Evolutionary conservation across 305 asterid genomes (phyloP).

Genomic region (Striga hermonthica): DNA sequence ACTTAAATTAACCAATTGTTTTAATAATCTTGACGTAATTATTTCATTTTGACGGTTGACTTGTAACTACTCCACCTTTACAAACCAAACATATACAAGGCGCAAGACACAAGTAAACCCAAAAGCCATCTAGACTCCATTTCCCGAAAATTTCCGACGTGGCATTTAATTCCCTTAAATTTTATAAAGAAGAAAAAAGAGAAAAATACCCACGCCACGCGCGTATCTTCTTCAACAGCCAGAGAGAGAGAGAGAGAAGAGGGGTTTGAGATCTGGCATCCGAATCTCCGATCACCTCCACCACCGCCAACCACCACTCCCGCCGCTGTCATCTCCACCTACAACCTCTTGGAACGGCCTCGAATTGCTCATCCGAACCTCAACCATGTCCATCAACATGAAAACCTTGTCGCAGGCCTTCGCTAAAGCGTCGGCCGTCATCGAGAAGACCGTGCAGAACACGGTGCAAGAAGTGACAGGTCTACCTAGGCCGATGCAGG

Average conservation of each 20-base stretch:
- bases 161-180: constrained; percentile 30
- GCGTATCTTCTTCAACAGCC: constrained; percentile 29
- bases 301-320: constrained; percentile 24
- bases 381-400: constrained; percentile 85
- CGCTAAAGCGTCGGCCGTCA: constrained; percentile 76
- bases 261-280: constrained; percentile 39
- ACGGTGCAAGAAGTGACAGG: constrained; percentile 99
- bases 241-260: constrained; percentile 38
- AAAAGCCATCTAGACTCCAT: background rate
- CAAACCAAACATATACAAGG: too few relatives aligned
- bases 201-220: background rate
- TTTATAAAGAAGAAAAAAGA: constrained; percentile 19
- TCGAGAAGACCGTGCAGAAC: constrained; percentile 96
- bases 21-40: too few relatives aligned
- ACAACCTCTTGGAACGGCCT: constrained; percentile 21
- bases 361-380: constrained; percentile 13
- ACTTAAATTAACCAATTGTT: too few relatives aligned
- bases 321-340: constrained; percentile 26
- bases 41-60: too few relatives aligned
- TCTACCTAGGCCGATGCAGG: constrained; percentile 79
- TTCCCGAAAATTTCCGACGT: constrained; percentile 32
- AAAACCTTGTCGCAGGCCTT: constrained; percentile 88
- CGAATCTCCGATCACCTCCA: constrained; percentile 45
- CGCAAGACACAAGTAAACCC: too few relatives aligned
- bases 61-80: too few relatives aligned